Conservation (phyloP, 108 stramenopile species). For the Cyclotella choctawhatcheeana region DNA sequence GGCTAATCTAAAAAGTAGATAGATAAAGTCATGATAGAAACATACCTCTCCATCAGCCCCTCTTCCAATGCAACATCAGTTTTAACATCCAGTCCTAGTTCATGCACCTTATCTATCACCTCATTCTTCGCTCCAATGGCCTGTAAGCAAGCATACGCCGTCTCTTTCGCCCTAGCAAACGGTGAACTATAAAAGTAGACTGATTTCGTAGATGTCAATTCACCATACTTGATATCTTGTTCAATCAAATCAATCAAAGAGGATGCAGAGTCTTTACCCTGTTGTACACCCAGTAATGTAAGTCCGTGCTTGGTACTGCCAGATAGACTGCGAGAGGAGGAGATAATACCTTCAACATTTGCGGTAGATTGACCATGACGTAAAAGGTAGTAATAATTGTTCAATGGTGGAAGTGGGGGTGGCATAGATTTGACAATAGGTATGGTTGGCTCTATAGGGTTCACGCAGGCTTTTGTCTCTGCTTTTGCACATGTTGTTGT, state of each 20-base stretch:
- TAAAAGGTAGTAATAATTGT: conserved; percentile 76
- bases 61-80: conserved; percentile 58
- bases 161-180: conserved; percentile 79
- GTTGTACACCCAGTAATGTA: conserved; percentile 71
- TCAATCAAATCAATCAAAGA: conserved; percentile 55
- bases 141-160: conserved; percentile 70
- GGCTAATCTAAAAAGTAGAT: neutral
- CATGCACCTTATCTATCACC: conserved; percentile 42
- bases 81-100: conserved; percentile 56
- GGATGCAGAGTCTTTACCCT: conserved; percentile 63
- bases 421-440: conserved; percentile 61
- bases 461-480: conserved; percentile 9
- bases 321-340: conserved; percentile 74
- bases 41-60: conserved; percentile 73
- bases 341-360: conserved; percentile 83
- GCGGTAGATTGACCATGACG: conserved; percentile 82
- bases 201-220: conserved; percentile 36
- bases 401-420: conserved; percentile 56
- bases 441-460: conserved; percentile 31
- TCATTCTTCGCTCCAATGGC: conserved; percentile 35
- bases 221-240: conserved; percentile 29
- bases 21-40: neutral
- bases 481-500: neutral
- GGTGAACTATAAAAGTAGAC: conserved; percentile 79
- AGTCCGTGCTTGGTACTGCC: conserved; percentile 73